Conservation (phyloP, 1,139 yeast genomes). For the Diutina pseudorugosa region DNA sequence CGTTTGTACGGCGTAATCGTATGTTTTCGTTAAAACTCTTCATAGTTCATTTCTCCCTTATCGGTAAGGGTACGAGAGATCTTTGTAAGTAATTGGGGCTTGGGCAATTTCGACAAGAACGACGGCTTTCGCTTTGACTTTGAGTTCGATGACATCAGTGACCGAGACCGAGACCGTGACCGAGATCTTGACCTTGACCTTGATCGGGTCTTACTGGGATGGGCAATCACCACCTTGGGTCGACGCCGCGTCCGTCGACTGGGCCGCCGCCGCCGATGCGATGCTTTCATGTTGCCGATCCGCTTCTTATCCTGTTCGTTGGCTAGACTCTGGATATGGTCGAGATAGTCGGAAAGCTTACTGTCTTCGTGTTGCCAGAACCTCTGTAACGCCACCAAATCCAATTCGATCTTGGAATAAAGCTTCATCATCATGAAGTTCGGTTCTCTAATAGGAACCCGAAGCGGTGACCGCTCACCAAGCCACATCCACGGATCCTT, state of each 20-base stretch:
- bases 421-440: conserved; percentile 39
- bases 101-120: neutral
- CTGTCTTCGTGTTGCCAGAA: neutral
- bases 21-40: neutral
- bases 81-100: too few relatives aligned
- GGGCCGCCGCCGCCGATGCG: neutral
- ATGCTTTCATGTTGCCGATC: neutral
- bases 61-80: neutral
- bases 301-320: neutral
- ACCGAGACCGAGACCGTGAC: neutral
- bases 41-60: neutral
- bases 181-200: neutral
- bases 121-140: neutral
- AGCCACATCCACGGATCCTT: conserved; percentile 34
- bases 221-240: neutral
- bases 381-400: neutral
- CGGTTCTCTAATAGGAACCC: conserved; percentile 57
- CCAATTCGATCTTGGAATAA: neutral
- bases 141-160: neutral
- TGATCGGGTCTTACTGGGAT: neutral
- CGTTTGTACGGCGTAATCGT: neutral
- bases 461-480: conserved; percentile 49
- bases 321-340: neutral
- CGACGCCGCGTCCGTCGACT: neutral
- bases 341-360: neutral